phyloP scores from a whole-genome alignment of 495 filamentous ascomycete genomes.

The Penicillium turbatum region DNA sequence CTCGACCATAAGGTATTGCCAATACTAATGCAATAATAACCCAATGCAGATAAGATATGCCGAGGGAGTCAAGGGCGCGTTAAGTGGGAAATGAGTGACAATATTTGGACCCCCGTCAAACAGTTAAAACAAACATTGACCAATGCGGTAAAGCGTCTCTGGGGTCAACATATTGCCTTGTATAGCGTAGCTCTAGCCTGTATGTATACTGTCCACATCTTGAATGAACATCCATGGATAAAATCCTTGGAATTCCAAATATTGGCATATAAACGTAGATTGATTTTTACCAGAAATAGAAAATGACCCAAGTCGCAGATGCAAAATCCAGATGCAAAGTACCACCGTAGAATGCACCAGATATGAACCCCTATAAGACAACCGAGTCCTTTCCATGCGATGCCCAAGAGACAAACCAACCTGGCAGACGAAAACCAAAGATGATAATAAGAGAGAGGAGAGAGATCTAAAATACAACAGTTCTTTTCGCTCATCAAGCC shows the following conservation, averaged over 20 bases:
- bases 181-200: background rate
- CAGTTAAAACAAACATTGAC: conserved; percentile 32
- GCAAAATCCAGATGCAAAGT: conserved; percentile 15
- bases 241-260: background rate
- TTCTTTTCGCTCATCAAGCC: conserved; percentile 35
- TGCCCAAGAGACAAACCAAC: conserved; percentile 25
- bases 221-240: background rate
- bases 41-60: conserved; percentile 10
- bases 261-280: background rate
- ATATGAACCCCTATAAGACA: conserved; percentile 34
- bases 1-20: conserved; percentile 5
- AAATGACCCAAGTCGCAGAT: conserved; percentile 14
- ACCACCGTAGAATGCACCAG: conserved; percentile 27
- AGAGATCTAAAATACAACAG: conserved; percentile 38
- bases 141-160: conserved; percentile 21
- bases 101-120: conserved; percentile 2
- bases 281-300: conserved; percentile 9
- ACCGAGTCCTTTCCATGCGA: conserved; percentile 34
- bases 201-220: background rate
- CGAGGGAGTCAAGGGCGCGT: conserved; percentile 9
- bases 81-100: conserved; percentile 2
- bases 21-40: background rate
- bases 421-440: conserved; percentile 15
- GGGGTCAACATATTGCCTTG: background rate
- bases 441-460: conserved; percentile 33